These are phyloP conservation scores for Brassica juncea DNA, from an alignment of 345 rosid species.

Conservation along the genomic window DNA sequence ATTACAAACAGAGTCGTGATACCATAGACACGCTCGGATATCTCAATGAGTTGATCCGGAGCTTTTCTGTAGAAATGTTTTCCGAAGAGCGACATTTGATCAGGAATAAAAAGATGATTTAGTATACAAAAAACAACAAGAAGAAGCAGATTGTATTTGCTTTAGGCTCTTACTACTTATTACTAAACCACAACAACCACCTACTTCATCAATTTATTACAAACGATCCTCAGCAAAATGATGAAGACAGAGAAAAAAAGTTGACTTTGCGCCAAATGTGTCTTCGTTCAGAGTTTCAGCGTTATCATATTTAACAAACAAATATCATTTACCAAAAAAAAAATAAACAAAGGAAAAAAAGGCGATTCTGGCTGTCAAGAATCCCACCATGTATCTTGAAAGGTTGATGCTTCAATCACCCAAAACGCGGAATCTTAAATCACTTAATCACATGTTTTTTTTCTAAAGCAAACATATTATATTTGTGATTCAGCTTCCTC, in stretches of 20 bases:
- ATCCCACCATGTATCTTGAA: too few relatives aligned
- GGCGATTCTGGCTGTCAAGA: too few relatives aligned
- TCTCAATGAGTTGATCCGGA: background rate
- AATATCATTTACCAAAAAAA: background rate
- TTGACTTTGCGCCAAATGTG: background rate
- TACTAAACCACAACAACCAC: background rate
- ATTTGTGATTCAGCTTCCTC: background rate
- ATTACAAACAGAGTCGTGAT: background rate
- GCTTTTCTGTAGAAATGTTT: background rate
- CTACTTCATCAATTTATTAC: background rate
- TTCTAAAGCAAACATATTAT: background rate
- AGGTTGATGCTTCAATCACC: too few relatives aligned
- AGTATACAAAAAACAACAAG: background rate
- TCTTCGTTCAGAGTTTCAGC: background rate
- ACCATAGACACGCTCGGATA: background rate
- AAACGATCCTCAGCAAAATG: background rate
- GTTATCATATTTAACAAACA: background rate
- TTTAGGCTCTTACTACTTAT: background rate
- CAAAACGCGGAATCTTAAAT: too few relatives aligned
- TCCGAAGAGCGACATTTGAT: background rate
- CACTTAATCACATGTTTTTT: background rate
- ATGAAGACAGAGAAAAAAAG: background rate
- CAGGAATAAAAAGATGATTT: background rate
- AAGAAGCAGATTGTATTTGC: background rate
- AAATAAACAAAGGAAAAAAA: background rate